Evolutionary conservation across 352 stramenopile species (phyloP).

Genomic region (Halophytophthora polymorphica): DNA sequence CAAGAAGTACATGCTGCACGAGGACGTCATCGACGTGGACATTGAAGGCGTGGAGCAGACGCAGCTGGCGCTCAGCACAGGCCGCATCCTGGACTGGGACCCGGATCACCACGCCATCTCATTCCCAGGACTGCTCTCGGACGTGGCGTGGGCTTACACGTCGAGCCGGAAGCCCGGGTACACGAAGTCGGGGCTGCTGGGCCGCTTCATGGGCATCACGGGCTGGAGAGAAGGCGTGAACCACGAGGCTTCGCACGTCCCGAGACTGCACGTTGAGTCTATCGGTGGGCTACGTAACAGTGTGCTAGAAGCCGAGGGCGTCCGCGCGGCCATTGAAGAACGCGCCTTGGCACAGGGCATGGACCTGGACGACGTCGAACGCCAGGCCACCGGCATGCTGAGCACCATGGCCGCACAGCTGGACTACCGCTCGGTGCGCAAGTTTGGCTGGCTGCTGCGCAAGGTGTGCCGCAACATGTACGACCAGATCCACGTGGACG

Average conservation of each 20-base stretch:
- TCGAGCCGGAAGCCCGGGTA: slow-evolving; percentile 86
- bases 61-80: slow-evolving; percentile 72
- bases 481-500: slow-evolving; percentile 85
- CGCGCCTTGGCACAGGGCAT: slow-evolving; percentile 27
- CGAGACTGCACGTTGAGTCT: slow-evolving; percentile 60
- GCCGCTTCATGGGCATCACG: slow-evolving; percentile 83
- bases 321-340: slow-evolving; percentile 54
- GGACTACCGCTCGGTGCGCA: slow-evolving; percentile 73
- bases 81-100: slow-evolving; percentile 84
- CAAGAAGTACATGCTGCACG: slow-evolving; percentile 80
- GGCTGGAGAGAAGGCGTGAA: slow-evolving; percentile 84
- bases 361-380: slow-evolving; percentile 44
- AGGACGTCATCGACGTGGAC: slow-evolving; percentile 83
- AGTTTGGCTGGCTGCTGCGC: slow-evolving; percentile 75
- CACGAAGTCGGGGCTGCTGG: slow-evolving; percentile 77
- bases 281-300: slow-evolving; percentile 61
- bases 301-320: slow-evolving; percentile 60
- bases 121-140: slow-evolving; percentile 78
- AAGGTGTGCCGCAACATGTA: slow-evolving; percentile 86
- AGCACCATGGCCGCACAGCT: slow-evolving; percentile 74
- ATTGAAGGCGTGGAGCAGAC: slow-evolving; percentile 79
- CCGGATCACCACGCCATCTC: slow-evolving; percentile 87
- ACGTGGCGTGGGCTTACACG: slow-evolving; percentile 88
- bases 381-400: slow-evolving; percentile 59
- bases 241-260: slow-evolving; percentile 85